A percentile compares a stretch with the other conserved stretches of the same genome.
phyloP scores from a whole-genome alignment of 2,329 filamentous ascomycete genomes.

The Venturia nashicola region DNA sequence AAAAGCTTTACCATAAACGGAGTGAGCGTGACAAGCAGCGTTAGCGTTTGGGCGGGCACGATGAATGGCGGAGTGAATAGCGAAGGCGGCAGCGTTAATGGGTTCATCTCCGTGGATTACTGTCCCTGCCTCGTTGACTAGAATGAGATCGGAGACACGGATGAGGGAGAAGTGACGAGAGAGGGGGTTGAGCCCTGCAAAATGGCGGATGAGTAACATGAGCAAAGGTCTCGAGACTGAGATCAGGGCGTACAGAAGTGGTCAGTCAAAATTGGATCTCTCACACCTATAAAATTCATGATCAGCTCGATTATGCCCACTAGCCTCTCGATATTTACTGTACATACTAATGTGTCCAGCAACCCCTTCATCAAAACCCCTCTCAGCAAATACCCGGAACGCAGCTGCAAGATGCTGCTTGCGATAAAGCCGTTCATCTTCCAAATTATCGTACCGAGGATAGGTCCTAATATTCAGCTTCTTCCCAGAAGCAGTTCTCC shows the following conservation, averaged over 20 bases:
- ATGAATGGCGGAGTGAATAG: constrained; percentile 33
- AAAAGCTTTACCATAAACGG: constrained; percentile 34
- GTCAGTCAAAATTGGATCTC: constrained; percentile 25
- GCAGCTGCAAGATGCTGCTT: constrained; percentile 35
- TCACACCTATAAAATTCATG: constrained; percentile 16
- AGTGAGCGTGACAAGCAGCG: constrained; percentile 33
- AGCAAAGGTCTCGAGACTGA: background rate
- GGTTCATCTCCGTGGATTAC: constrained; percentile 28
- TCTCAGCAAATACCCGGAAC: constrained; percentile 26
- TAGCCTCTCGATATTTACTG: background rate
- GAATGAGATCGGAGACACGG: constrained; percentile 29
- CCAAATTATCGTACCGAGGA: constrained; percentile 24
- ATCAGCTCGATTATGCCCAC: background rate
- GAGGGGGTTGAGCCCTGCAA: constrained; percentile 29
- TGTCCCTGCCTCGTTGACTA: constrained; percentile 30
- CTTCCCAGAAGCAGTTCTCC: constrained; percentile 32
- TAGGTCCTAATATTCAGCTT: constrained; percentile 35
- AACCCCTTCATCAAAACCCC: constrained; percentile 29
- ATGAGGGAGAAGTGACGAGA: constrained; percentile 33
- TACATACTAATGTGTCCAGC: constrained; percentile 33
- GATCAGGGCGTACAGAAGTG: constrained; percentile 21
- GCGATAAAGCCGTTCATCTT: constrained; percentile 30
- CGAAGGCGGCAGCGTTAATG: constrained; percentile 36
- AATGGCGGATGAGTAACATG: background rate
- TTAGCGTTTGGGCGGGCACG: constrained; percentile 24